These are phyloP conservation scores for Ceratocystis huliohia DNA, from an alignment of 2,329 filamentous ascomycete species.

Conservation along the genomic window DNA sequence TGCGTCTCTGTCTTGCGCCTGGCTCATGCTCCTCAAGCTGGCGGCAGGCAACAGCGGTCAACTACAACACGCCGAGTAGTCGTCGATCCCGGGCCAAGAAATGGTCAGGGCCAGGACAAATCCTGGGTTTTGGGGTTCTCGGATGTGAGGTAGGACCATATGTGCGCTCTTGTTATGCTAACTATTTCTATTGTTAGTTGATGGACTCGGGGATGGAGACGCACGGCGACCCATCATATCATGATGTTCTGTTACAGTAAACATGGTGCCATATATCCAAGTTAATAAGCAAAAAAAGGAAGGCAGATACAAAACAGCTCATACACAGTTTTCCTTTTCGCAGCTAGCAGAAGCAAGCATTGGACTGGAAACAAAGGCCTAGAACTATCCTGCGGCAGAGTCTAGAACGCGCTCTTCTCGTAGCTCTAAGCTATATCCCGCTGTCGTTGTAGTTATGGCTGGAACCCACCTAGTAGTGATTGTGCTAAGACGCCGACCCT, in stretches of 20 bases:
- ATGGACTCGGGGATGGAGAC: not conserved
- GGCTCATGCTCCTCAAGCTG: not conserved
- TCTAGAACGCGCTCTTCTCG: not conserved
- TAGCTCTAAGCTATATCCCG: no score
- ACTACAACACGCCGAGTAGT: not conserved
- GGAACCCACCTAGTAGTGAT: not conserved
- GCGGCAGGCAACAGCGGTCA: not conserved
- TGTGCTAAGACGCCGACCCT: not conserved
- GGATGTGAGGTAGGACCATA: not conserved
- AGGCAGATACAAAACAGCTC: no score
- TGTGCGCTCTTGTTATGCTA: slow-evolving; percentile 1
- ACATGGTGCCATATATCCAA: not conserved
- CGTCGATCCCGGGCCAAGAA: not conserved
- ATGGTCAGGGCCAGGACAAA: not conserved
- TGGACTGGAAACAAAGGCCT: not conserved
- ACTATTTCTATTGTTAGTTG: not conserved
- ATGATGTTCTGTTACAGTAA: not conserved
- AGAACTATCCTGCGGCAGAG: not conserved
- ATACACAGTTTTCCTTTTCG: no score
- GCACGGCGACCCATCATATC: not conserved
- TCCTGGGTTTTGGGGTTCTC: not conserved
- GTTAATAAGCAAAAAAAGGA: not conserved
- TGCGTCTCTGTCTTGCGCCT: not conserved
- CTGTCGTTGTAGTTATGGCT: not conserved
- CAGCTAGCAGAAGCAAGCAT: no score